phyloP scores from a whole-genome alignment of 2,329 filamentous ascomycete genomes.

The Monilinia vaccinii-corymbosi region DNA sequence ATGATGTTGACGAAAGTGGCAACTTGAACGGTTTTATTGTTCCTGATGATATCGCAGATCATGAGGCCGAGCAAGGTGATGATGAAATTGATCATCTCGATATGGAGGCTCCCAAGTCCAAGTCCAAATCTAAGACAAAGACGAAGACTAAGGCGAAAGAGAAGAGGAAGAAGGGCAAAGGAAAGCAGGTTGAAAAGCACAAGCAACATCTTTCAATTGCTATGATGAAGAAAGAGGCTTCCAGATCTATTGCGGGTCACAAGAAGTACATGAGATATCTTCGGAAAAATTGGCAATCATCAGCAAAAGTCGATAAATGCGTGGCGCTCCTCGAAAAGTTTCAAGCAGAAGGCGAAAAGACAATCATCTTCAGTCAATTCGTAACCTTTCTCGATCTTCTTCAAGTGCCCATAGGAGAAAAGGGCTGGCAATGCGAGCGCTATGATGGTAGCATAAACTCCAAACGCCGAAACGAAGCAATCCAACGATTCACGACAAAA shows the following conservation, averaged over 20 bases:
- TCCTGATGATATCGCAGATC: slow-evolving; percentile 32
- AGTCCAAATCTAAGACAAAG: slow-evolving; percentile 32
- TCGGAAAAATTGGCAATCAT: slow-evolving; percentile 64
- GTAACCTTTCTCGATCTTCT: slow-evolving; percentile 70
- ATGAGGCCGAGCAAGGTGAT: slow-evolving; percentile 27
- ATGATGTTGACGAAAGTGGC: slow-evolving; percentile 30
- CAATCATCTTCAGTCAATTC: slow-evolving; percentile 75
- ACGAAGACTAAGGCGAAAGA: slow-evolving; percentile 30
- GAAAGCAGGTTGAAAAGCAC: slow-evolving; percentile 25
- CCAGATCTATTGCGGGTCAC: slow-evolving; percentile 54
- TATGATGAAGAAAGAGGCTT: slow-evolving; percentile 57
- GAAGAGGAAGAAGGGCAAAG: slow-evolving; percentile 24
- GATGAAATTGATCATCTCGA: slow-evolving; percentile 28
- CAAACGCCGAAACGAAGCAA: slow-evolving; percentile 54
- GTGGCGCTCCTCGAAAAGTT: slow-evolving; percentile 49
- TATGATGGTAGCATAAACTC: slow-evolving; percentile 72
- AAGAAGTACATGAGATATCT: slow-evolving; percentile 63
- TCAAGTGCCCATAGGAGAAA: slow-evolving; percentile 58
- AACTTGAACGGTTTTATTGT: slow-evolving; percentile 49
- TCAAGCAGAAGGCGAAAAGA: slow-evolving; percentile 53
- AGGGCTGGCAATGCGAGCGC: slow-evolving; percentile 44
- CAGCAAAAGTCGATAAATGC: slow-evolving; percentile 64
- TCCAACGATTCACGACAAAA: slow-evolving; percentile 54
- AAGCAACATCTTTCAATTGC: slow-evolving; percentile 42
- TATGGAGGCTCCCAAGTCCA: slow-evolving; percentile 23